phyloP scores from a whole-genome alignment of 2,329 filamentous ascomycete genomes.

The Plectosphaerella plurivora region DNA sequence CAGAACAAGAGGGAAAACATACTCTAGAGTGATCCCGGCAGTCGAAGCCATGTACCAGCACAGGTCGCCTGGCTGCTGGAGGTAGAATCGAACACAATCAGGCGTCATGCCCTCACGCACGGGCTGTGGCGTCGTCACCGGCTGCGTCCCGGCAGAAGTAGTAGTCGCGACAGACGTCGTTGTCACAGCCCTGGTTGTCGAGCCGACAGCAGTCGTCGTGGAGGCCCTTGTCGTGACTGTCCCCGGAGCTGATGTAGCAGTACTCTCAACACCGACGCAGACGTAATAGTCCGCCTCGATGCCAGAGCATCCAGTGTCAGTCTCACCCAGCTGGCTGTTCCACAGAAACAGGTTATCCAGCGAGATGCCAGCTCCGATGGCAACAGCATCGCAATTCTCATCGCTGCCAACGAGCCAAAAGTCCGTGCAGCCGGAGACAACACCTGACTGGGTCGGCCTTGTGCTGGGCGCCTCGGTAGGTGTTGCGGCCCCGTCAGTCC shows the following conservation, averaged over 20 bases:
- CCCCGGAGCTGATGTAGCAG: neutral
- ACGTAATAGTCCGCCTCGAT: conserved; percentile 2
- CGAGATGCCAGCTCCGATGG: neutral
- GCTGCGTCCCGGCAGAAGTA: no score
- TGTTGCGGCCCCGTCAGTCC: neutral
- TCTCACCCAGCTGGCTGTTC: neutral
- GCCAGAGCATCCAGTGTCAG: neutral
- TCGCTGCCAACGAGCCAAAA: conserved; percentile 6
- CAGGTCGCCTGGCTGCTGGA: conserved; percentile 1
- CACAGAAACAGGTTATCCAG: neutral
- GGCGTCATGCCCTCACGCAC: neutral
- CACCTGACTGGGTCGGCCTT: conserved; percentile 5
- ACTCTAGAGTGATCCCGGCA: neutral
- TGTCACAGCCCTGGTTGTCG: no score
- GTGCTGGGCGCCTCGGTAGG: neutral
- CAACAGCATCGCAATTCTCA: conserved; percentile 1
- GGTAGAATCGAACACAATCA: neutral
- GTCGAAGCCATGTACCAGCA: conserved; percentile 5
- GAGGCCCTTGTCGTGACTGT: neutral
- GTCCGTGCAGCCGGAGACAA: conserved; percentile 4
- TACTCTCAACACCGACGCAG: neutral
- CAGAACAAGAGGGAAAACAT: neutral
- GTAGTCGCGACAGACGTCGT: no score
- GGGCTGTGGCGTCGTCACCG: no score
- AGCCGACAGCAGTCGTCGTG: neutral